These are phyloP conservation scores for Fraxinus baroniana DNA, from an alignment of 305 asterid genomes.

Conservation along the genomic window DNA sequence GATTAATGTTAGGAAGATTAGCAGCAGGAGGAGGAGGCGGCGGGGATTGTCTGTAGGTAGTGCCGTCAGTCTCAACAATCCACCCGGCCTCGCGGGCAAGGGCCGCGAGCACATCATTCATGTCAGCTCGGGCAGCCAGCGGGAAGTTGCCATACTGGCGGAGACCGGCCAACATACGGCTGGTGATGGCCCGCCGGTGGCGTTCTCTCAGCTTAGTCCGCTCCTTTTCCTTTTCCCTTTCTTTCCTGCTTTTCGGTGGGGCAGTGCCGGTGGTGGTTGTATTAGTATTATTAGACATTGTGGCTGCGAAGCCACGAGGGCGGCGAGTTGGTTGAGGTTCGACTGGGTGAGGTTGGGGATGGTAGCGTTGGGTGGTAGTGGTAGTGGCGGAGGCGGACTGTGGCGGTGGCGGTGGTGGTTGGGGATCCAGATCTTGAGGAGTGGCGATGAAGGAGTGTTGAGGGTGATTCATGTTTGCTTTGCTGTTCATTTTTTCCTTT, in stretches of 20 bases:
- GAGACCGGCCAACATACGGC: slow-evolving; percentile 71
- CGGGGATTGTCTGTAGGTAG: slow-evolving; percentile 55
- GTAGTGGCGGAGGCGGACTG: slow-evolving; percentile 37
- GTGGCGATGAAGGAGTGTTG: not conserved
- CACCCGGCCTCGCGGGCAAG: slow-evolving; percentile 81
- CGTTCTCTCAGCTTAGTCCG: slow-evolving; percentile 73
- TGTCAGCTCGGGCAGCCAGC: slow-evolving; percentile 69
- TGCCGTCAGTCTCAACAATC: slow-evolving; percentile 67
- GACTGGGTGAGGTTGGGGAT: slow-evolving; percentile 27
- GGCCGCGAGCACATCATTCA: slow-evolving; percentile 77
- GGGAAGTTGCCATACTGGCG: slow-evolving; percentile 73
- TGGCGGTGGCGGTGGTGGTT: slow-evolving; percentile 28
- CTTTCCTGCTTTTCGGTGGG: slow-evolving; percentile 48
- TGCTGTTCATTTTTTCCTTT: not conserved
- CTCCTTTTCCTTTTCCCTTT: slow-evolving; percentile 74
- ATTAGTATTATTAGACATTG: slow-evolving; percentile 29
- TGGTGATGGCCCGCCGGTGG: slow-evolving; percentile 72
- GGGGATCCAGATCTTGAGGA: slow-evolving; percentile 1
- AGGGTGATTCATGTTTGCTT: not conserved
- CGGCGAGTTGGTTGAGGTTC: slow-evolving; percentile 54
- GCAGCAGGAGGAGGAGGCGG: slow-evolving; percentile 29
- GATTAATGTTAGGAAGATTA: slow-evolving; percentile 38
- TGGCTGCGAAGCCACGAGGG: slow-evolving; percentile 76
- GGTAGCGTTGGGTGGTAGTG: slow-evolving; percentile 25
- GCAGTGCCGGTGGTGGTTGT: slow-evolving; percentile 15